phyloP scores from a whole-genome alignment of 495 filamentous ascomycete genomes.

The Sordaria brevicollis region DNA sequence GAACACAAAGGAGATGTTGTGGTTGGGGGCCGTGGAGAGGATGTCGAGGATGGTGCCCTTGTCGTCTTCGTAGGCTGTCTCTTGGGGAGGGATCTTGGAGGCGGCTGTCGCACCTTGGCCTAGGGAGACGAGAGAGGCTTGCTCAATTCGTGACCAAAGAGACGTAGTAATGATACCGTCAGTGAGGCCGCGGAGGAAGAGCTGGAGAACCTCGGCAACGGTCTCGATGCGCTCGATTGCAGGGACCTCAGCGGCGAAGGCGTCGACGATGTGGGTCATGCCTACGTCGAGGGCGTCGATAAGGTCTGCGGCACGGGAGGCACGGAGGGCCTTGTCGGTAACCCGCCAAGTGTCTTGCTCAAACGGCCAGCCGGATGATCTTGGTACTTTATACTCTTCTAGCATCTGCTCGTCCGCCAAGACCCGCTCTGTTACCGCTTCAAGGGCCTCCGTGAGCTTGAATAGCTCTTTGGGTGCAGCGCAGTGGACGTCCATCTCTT shows the following conservation, averaged over 20 bases:
- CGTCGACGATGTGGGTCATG: slow-evolving; percentile 35
- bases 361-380: slow-evolving; percentile 66
- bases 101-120: slow-evolving; percentile 16
- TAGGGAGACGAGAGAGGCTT: slow-evolving; percentile 36
- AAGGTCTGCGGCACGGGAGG: slow-evolving; percentile 27
- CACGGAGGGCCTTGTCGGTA: slow-evolving; percentile 14
- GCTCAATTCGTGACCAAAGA: slow-evolving; percentile 64
- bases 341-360: slow-evolving; percentile 30
- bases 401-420: slow-evolving; percentile 81
- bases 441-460: slow-evolving; percentile 74
- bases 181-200: slow-evolving; percentile 59
- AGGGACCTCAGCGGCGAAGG: slow-evolving; percentile 49
- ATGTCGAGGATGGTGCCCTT: slow-evolving; percentile 61
- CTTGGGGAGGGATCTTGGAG: slow-evolving; percentile 32
- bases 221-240: slow-evolving; percentile 59
- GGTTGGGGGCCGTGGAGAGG: slow-evolving; percentile 57
- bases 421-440: slow-evolving; percentile 59
- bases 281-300: slow-evolving; percentile 65
- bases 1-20: slow-evolving; percentile 81
- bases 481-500: slow-evolving; percentile 33
- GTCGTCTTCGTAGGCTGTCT: slow-evolving; percentile 48
- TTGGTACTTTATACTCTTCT: slow-evolving; percentile 48
- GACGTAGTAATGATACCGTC: slow-evolving; percentile 62
- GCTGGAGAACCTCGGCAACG: slow-evolving; percentile 53
- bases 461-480: slow-evolving; percentile 72